Percentiles rank a stretch among this genome's conserved stretches.
These are phyloP conservation scores for Podaxis carcinomalis DNA, from an alignment of 768 basidiomycete species.

Conservation along the genomic window DNA sequence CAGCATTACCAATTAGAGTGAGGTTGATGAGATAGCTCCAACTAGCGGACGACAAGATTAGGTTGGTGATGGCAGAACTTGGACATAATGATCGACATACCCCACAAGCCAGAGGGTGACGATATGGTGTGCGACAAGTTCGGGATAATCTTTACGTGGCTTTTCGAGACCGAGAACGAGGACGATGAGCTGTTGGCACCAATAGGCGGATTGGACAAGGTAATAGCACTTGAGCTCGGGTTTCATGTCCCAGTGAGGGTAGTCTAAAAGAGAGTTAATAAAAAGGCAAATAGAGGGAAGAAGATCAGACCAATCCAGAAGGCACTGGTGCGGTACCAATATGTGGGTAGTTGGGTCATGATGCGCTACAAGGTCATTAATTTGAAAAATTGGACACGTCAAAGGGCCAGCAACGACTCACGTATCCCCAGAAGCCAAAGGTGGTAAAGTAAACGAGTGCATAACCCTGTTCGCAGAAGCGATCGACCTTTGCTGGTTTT, in stretches of 20 bases:
- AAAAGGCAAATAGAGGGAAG: neutral
- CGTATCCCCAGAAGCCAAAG: constrained; percentile 74
- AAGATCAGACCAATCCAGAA: constrained; percentile 72
- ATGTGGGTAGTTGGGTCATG: constrained; percentile 78
- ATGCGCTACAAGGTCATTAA: constrained; percentile 48
- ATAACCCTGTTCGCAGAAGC: constrained; percentile 93
- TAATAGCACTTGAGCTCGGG: constrained; percentile 88
- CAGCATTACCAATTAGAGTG: constrained; percentile 84
- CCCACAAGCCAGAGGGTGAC: constrained; percentile 95
- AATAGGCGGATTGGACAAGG: constrained; percentile 89
- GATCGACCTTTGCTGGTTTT: constrained; percentile 59
- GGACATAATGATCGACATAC: constrained; percentile 33
- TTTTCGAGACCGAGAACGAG: constrained; percentile 86
- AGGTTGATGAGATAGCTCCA: constrained; percentile 83
- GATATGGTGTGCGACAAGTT: constrained; percentile 86
- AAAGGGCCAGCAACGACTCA: constrained; percentile 35
- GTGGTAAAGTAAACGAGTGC: constrained; percentile 74
- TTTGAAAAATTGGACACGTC: neutral
- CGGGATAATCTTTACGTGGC: constrained; percentile 86
- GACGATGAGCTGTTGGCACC: constrained; percentile 91
- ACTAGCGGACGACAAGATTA: constrained; percentile 31
- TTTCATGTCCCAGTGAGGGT: constrained; percentile 88
- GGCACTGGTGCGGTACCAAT: constrained; percentile 78
- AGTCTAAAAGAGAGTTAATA: constrained; percentile 41
- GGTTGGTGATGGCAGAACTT: neutral